Evolutionary conservation across 2,329 filamentous ascomycete genomes (phyloP).

Genomic region (Dothideomycetes sp.): DNA sequence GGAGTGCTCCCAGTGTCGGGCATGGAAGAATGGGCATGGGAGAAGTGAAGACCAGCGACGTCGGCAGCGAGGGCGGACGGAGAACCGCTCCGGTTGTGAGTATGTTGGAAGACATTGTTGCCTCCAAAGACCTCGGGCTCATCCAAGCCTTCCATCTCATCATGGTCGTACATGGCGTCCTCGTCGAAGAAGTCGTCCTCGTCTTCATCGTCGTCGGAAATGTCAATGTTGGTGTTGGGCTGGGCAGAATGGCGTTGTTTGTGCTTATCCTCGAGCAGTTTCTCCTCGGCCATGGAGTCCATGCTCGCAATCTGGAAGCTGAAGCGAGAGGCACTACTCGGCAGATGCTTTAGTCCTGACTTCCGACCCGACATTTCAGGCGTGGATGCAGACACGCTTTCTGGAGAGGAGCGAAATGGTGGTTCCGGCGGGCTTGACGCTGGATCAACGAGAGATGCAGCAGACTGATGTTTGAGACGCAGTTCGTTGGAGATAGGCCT

Average conservation of each 20-base stretch:
- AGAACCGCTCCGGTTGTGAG: not conserved
- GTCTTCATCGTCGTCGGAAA: constrained; percentile 16
- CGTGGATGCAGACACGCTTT: no score
- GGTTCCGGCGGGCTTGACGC: not conserved
- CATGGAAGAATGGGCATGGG: no score
- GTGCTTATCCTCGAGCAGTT: constrained; percentile 62
- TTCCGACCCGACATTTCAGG: not conserved
- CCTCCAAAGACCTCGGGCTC: not conserved
- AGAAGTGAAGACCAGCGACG: no score
- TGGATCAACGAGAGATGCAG: not conserved
- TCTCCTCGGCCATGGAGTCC: constrained; percentile 52
- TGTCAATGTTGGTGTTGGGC: not conserved
- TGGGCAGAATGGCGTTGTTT: constrained; percentile 44
- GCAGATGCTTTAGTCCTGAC: constrained; percentile 28
- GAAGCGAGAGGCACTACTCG: constrained; percentile 65
- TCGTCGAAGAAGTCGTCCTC: constrained; percentile 27
- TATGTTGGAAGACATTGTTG: not conserved
- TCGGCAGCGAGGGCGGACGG: not conserved
- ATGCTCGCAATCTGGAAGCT: constrained; percentile 71
- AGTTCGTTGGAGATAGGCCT: not conserved
- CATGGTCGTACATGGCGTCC: constrained; percentile 32
- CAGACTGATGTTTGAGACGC: not conserved
- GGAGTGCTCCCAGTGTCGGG: no score
- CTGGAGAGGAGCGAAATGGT: not conserved
- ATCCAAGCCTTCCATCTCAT: constrained; percentile 29